A percentile compares a stretch with the other conserved stretches of the same genome.
These are phyloP conservation scores for Coniferiporia sulphurascens DNA, from an alignment of 1,284 basidiomycete genomes.

Conservation along the genomic window DNA sequence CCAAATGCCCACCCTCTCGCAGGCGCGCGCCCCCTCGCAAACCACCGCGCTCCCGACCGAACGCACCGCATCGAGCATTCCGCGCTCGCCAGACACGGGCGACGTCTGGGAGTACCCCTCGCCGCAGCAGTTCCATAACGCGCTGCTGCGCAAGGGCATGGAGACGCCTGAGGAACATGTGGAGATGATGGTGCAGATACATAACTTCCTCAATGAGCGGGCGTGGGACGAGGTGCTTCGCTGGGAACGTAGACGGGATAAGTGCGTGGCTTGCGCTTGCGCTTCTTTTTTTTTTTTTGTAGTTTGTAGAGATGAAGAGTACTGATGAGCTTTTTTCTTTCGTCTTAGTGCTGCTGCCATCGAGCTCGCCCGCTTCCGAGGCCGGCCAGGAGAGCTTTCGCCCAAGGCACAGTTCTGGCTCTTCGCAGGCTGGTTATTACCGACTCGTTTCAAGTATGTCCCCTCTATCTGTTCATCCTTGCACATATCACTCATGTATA, in stretches of 20 bases:
- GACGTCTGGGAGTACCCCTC: constrained; percentile 93
- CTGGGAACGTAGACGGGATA: constrained; percentile 79
- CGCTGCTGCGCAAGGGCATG: constrained; percentile 94
- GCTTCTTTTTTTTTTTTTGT: neutral
- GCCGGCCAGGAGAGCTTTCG: constrained; percentile 84
- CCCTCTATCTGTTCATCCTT: neutral
- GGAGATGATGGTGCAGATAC: constrained; percentile 96
- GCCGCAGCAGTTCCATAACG: constrained; percentile 98
- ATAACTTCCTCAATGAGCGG: constrained; percentile 96
- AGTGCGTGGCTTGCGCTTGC: constrained; percentile 38
- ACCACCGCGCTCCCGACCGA: constrained; percentile 64
- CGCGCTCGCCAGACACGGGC: constrained; percentile 49
- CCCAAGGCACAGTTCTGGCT: constrained; percentile 87
- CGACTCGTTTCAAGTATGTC: constrained; percentile 82
- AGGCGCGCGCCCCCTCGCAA: constrained; percentile 60
- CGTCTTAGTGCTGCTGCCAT: constrained; percentile 41
- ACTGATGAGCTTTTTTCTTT: neutral
- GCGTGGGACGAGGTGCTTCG: constrained; percentile 94
- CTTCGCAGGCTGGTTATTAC: constrained; percentile 84
- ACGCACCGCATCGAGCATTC: constrained; percentile 82
- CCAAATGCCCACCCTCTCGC: constrained; percentile 83
- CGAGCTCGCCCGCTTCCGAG: constrained; percentile 82
- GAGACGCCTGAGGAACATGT: constrained; percentile 96
- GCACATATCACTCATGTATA: constrained; percentile 2
- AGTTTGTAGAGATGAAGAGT: neutral